Evolutionary conservation across 768 basidiomycete species (phyloP), one percentile per base, ranked within the genome.

Genomic region (Gloeostereum incarnatum): DNA sequence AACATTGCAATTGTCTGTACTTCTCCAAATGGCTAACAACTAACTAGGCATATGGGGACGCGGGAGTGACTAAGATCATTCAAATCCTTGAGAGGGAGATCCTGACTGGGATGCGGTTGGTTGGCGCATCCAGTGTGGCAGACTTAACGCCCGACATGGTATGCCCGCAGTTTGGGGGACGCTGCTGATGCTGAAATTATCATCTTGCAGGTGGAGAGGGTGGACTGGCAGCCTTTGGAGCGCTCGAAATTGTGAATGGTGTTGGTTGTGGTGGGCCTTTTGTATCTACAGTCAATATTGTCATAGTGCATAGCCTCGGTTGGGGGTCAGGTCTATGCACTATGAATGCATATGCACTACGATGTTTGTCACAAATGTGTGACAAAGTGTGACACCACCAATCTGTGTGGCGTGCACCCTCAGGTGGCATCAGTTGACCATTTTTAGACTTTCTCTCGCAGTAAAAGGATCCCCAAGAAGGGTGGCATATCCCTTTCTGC

Each of bases 121-220:
- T 89, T 4, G 91, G 91, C 21, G 87, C 74, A 25, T 65, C 67
- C 31, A 72, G 60, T 27, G 53, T 92, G 1, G 58, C 66, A 3
- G 76, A 89, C 37, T 63, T 94, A 25, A 69, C 61, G 21, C 84
- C 88, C 1, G 79, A 83, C 49, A 71, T 91, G 77, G 86, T 85
- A 51, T 5, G 19, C 21, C 36, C 30, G 10, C 24, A 26, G 25
- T 23, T 43, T 17, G 2, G 32, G 20, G 9, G 11, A 17, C 30
- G 20, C 31, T 2, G 9, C 16, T 27, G 21, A 31, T 37, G 39
- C 39, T 45, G 20, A 10, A 20, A 23, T 41, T 20, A 16, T 22
- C 10, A 20, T 31, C 21, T 36, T 46, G 9, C 41, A 81, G 78
- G 59, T 81, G 25, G 76, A 78, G 49, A 71, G 80, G 6, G 71